Conservation (phyloP, 768 basidiomycete genomes). For the Butyriboletus loyo region DNA sequence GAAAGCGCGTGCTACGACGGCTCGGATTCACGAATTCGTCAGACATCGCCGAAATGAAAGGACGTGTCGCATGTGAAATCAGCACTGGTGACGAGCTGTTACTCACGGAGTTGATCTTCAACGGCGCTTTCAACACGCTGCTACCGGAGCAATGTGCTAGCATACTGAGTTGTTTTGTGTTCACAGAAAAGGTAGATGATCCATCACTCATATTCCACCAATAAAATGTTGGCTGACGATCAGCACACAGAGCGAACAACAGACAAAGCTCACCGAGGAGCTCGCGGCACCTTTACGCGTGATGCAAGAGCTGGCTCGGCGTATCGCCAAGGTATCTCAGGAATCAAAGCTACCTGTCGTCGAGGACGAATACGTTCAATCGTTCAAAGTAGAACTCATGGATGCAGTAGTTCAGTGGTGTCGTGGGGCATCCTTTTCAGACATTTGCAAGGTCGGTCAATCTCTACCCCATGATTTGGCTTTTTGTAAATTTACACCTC, state of each 20-base stretch:
- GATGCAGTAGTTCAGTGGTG: constrained; percentile 98
- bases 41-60: constrained; percentile 98
- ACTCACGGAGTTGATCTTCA: constrained; percentile 95
- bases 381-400: constrained; percentile 99
- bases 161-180: constrained; percentile 96
- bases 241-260: constrained; percentile 69
- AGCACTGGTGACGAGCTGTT: constrained; percentile 95
- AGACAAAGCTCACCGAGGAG: constrained; percentile 86
- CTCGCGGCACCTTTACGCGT: constrained; percentile 87
- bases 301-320: constrained; percentile 92
- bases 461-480: background rate
- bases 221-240: background rate
- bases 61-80: constrained; percentile 97
- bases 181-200: constrained; percentile 81
- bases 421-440: constrained; percentile 92
- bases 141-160: constrained; percentile 91
- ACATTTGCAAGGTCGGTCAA: constrained; percentile 90
- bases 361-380: constrained; percentile 93
- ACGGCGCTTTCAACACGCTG: constrained; percentile 90
- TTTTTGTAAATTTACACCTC: background rate
- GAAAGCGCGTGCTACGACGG: constrained; percentile 91
- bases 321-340: constrained; percentile 95
- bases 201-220: background rate
- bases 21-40: constrained; percentile 84
- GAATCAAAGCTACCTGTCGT: constrained; percentile 87